These are phyloP conservation scores for Ottelia alismoides DNA, from an alignment of 106 monocot genomes.

Conservation along the genomic window DNA sequence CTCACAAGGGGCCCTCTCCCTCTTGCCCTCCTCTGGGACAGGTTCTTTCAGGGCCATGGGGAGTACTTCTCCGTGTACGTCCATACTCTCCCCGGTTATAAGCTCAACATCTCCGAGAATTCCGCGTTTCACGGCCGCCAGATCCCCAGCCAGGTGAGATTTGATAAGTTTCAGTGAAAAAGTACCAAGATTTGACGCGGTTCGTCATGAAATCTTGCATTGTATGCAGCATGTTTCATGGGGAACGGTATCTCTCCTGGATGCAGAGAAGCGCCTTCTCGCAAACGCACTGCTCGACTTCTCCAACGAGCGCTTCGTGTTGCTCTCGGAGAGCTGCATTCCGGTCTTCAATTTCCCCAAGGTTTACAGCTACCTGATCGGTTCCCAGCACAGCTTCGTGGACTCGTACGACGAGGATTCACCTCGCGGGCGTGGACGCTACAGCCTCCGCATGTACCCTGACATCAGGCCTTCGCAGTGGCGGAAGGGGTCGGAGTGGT, in stretches of 20 bases:
- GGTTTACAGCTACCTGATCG: constrained; percentile 6
- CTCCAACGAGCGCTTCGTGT: constrained; percentile 13
- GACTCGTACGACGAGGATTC: constrained; percentile 5
- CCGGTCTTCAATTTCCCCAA: constrained; percentile 6
- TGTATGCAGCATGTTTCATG: constrained; percentile 12
- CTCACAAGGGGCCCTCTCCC: constrained; percentile 15
- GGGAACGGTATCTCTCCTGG: constrained; percentile 7
- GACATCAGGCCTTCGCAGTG: constrained; percentile 2
- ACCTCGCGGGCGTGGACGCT: constrained; percentile 4
- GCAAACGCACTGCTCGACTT: constrained; percentile 10
- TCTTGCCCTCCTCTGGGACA: constrained; percentile 15
- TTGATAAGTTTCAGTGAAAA: too few relatives aligned
- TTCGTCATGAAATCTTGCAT: too few relatives aligned
- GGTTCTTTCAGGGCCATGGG: constrained; percentile 12
- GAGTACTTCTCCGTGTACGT: constrained; percentile 18
- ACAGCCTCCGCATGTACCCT: constrained; percentile 5
- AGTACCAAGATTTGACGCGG: too few relatives aligned
- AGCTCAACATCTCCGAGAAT: constrained; percentile 4
- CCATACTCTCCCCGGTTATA: constrained; percentile 10
- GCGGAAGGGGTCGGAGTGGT: constrained; percentile 15
- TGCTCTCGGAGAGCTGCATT: constrained; percentile 16
- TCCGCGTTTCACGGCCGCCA: constrained; percentile 17
- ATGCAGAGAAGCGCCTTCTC: constrained; percentile 11
- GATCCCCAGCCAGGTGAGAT: constrained; percentile 20
- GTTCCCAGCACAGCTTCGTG: constrained; percentile 7